Percentiles rank a stretch among this genome's conserved stretches.
Evolutionary conservation across 495 filamentous ascomycete species (phyloP).

Genomic region (Neurospora tetraspora): DNA sequence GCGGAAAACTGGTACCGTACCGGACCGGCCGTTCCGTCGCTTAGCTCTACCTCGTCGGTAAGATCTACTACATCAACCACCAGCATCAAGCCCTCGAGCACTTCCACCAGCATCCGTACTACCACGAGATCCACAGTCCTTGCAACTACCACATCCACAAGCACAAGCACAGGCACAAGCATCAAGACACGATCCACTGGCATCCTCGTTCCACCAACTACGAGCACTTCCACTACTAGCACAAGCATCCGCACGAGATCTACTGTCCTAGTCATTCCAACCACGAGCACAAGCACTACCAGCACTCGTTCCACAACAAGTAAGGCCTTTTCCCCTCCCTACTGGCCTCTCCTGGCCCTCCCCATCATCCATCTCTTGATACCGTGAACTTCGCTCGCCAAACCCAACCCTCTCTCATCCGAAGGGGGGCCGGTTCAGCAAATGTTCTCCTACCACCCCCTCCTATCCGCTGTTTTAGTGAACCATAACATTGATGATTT

Average conservation of each 20-base stretch:
- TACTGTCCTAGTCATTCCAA: not conserved
- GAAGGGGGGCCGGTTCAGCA: not conserved
- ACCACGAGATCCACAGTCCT: not conserved
- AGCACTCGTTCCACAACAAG: not conserved
- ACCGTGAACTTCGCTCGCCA: not conserved
- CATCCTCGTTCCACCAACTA: not conserved
- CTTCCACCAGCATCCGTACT: not conserved
- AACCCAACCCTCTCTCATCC: not conserved
- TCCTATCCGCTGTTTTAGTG: not conserved
- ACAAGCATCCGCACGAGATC: not conserved
- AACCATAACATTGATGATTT: not conserved
- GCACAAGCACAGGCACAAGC: not conserved
- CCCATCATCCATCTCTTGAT: not conserved
- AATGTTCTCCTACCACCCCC: not conserved
- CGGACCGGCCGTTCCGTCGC: slow-evolving; percentile 6
- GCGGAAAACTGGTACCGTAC: slow-evolving; percentile 59
- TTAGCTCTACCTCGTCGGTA: not conserved
- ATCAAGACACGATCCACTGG: not conserved
- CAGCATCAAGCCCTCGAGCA: slow-evolving; percentile 3
- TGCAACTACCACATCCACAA: not conserved
- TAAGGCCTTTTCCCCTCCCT: not conserved
- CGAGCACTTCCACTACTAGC: not conserved
- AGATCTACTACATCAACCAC: not conserved
- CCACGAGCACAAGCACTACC: not conserved
- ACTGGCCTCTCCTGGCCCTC: not conserved